Conservation (phyloP, 2,329 filamentous ascomycete species). For the Ceratocystis eucalypticola region DNA sequence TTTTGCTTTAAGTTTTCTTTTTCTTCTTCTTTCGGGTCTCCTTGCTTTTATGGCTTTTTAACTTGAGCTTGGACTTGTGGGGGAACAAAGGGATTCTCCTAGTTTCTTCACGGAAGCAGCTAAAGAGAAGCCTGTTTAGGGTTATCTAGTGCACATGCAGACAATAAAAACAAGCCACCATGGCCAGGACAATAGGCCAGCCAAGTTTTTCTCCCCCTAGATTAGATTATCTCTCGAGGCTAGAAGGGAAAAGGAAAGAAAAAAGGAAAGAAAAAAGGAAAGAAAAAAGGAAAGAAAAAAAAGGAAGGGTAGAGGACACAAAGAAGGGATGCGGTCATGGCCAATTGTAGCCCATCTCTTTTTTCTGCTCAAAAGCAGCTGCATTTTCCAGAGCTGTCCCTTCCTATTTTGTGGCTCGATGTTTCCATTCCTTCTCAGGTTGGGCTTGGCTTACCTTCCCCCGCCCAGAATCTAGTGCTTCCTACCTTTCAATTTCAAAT, state of each 20-base stretch:
- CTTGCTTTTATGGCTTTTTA: not conserved
- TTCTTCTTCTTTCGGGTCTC: not conserved
- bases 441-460: not conserved
- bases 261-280: not conserved
- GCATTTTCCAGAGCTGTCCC: not conserved
- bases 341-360: not conserved
- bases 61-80: not conserved
- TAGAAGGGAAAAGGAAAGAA: not conserved
- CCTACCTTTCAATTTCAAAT: not conserved
- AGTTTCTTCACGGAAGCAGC: not conserved
- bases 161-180: no score
- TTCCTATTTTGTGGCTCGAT: not conserved
- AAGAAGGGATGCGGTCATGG: not conserved
- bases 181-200: no score
- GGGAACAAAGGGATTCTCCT: not conserved
- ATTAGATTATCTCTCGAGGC: not conserved
- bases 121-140: not conserved
- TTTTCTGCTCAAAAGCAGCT: not conserved
- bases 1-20: not conserved
- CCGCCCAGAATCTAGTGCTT: not conserved
- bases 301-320: no score
- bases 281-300: not conserved
- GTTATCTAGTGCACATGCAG: not conserved
- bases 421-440: not conserved
- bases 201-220: no score